Base-by-base conservation (phyloP, 1,284 basidiomycete genomes). In the Blastosporella zonata region DNA sequence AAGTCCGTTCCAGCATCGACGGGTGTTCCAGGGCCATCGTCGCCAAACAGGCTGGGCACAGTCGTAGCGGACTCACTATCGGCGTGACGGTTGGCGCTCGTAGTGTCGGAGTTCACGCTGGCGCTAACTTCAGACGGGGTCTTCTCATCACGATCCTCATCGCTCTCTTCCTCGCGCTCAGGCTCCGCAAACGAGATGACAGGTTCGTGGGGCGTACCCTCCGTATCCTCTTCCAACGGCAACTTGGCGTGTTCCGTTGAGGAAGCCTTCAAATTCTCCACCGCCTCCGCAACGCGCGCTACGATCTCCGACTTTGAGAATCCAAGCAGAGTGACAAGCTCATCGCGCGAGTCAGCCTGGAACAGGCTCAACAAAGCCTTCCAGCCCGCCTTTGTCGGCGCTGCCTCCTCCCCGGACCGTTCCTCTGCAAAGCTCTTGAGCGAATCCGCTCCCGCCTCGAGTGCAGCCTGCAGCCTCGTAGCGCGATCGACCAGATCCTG, bases 291-390 rank as follows among this genome's bases (percentile, higher is more conserved):
- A 10, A 97, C 91, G 54, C 87, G 86, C 2, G 74, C 70, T 2
- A 85, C 85, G 12, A 97, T 82, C 56, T 96, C 91, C 21, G 81
- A 81, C 68, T 96, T 96, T 8, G 91, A 94, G 67, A 97, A 98
- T 0, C 96, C 96, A 18, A 99, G 81, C 1, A 98, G 72, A 1
- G 87, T 87, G 39, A 99, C 86, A 9, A 99, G 78, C 67, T 98
- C 93, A 29, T 96, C 91, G 50, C 90, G 76, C 12, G 90, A 93
- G 66, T 95, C 82, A 0, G 93, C 85, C 55, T 84, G 82, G 81
- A 97, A 98, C 25, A 99, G 72, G 52, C 92, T 93, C 51, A 88
- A 71, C 17, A 97, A 71, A 2, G 93, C 89, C 64, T 90, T 95
- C 96, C 96, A 99, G 17, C 78, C 83, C 22, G 81, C 80, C n/a